Conservation (phyloP, 306 rosid genomes). For the Quercus variabilis region DNA sequence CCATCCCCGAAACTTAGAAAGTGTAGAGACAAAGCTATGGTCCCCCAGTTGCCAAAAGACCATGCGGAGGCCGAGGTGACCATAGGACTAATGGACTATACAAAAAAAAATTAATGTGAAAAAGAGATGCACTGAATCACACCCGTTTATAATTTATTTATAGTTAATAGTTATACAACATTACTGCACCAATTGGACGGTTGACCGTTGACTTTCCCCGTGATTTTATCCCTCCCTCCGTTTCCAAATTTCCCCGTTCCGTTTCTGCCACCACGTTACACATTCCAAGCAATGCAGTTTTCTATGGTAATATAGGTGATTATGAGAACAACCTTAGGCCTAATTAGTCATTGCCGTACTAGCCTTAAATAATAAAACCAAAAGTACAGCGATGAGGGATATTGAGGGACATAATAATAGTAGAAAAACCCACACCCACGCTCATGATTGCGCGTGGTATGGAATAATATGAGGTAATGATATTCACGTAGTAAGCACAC, state of each 20-base stretch:
- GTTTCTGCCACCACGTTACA: conserved; percentile 22
- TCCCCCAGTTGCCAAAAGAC: too few species aligned
- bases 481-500: conserved; percentile 23
- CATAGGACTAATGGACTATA: too few species aligned
- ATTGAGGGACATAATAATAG: conserved; percentile 43
- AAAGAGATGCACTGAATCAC: background rate
- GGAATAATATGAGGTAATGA: background rate
- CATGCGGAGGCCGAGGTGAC: too few species aligned
- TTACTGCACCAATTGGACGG: background rate
- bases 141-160: too few species aligned
- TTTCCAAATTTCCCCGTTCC: conserved; percentile 32
- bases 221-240: background rate
- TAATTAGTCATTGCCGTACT: background rate
- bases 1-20: too few species aligned
- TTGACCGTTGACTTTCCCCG: conserved; percentile 36
- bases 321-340: background rate
- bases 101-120: background rate
- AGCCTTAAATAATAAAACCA: conserved; percentile 35
- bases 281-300: too few species aligned
- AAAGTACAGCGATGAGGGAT: conserved; percentile 39
- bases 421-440: conserved; percentile 39
- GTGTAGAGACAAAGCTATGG: too few species aligned
- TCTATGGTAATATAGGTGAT: conserved; percentile 23
- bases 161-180: too few species aligned
- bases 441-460: conserved; percentile 67